Evolutionary conservation across 192 early-diverging fungal species (phyloP), one percentile per base, ranked within the genome.

Genomic region (Bifiguratus adelaidae): DNA sequence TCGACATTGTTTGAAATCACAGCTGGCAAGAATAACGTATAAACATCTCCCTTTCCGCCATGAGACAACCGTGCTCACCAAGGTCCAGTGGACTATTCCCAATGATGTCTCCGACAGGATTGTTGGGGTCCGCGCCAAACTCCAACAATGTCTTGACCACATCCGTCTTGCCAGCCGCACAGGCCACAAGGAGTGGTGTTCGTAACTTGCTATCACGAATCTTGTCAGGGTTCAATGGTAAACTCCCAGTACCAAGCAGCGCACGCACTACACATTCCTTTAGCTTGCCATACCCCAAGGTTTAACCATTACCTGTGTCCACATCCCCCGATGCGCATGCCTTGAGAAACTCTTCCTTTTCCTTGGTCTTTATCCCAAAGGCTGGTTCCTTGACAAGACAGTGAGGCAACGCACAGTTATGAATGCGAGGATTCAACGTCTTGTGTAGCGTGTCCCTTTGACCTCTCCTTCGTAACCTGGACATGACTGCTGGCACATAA

Each of bases 1-100:
- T 62, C 60, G 3, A 62, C 54, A 30, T 38, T 56, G 29, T 62
- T 62, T 6, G 60, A 62, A 22, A 62, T 50, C 0, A 62, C 60
- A 13, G 54, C 60, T 40, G 13, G 18, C n/a, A 11, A 33, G 9
- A 33, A n/a, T 11, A 11, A n/a, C 15, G 32, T 15, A 34, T 34
- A 33, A 33, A 9, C 32, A 33, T 8, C n/a, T n/a, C 32, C 32
- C 32, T 33, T 33, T n/a, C 32, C 8, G 8, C n/a, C 32, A 8
- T 33, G 8, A 33, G n/a, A 8, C n/a, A 8, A 8, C 8, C 32
- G 8, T 13, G 22, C 37, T 6, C 15, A 1, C 37, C 37, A n/a
- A 62, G 30, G 21, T 62, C 60, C 12, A 62, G 30, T 16, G 60
- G 60, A 34, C 38, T 45, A 13, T 62, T 62, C 2, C 60, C 60